Evolutionary conservation across 495 filamentous ascomycete genomes (phyloP), one percentile per base, ranked within the genome.

Genomic region (Penicillium desertorum): DNA sequence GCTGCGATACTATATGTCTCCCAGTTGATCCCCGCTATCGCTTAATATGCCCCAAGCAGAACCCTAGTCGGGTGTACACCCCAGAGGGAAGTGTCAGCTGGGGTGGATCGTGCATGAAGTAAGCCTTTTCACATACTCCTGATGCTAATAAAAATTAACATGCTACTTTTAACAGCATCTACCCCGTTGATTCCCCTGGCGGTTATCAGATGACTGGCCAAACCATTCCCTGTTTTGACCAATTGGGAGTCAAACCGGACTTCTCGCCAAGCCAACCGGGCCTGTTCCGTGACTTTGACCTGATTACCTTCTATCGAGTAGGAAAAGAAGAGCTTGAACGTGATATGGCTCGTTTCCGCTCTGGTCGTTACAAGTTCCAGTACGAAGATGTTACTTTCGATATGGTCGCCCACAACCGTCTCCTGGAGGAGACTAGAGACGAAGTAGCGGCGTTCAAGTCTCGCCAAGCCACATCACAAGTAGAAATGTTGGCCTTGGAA

Each of bases 221-320:
- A 32, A 85, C 83, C 0, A 77, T 86, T 14, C 81, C 79, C 0
- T 72, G 78, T 27, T 76, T 79, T 50, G 83, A 87, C 63, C 74
- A 76, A n/a, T 74, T 81, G 5, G 80, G 80, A 2, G 72, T 72
- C 36, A 79, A 79, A 36, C 67, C 63, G 0, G 77, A 76, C 0
- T 85, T 82, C 56, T 70, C 60, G 0, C 61, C 73, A 0, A 55
- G 64, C 0, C 60, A 66, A 16, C 82, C 83, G 0, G 83, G 83
- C 76, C 72, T 86, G 2, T 85, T 81, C 59, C 74, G 82, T 41
- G 78, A 83, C 37, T 82, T 85, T 56, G 82, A 86, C 59, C 68
- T 81, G 37, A 66, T 85, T 11, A 80, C 69, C n/a, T 85, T 81
- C 64, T 78, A 81, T 51, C 71, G 77, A 51, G 81, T 84, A 22